These are phyloP conservation scores for Mytilinidion resinicola DNA, from an alignment of 495 filamentous ascomycete genomes.

Conservation along the genomic window DNA sequence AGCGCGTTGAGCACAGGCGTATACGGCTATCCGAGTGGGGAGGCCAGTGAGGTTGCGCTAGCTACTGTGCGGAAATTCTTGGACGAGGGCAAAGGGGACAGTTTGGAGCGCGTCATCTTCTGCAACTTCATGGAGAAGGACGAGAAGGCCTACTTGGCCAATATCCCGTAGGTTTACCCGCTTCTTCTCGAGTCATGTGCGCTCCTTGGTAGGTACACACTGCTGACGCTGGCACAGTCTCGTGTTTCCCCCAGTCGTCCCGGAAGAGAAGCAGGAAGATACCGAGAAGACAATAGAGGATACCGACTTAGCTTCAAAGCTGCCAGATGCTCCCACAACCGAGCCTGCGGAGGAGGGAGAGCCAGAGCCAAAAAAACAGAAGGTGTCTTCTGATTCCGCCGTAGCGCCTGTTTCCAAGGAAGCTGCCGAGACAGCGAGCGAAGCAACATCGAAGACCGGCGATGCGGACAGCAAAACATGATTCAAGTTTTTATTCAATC, in stretches of 20 bases:
- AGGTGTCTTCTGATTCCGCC: slow-evolving; percentile 3
- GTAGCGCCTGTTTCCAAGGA: too few species aligned
- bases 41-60: slow-evolving; percentile 64
- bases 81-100: slow-evolving; percentile 47
- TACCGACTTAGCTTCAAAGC: slow-evolving; percentile 16
- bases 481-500: too few species aligned
- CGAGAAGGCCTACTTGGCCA: slow-evolving; percentile 58
- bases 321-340: slow-evolving; percentile 31
- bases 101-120: slow-evolving; percentile 70
- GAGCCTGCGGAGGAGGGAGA: slow-evolving; percentile 27
- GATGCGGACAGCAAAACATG: too few species aligned
- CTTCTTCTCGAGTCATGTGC: neutral
- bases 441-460: too few species aligned
- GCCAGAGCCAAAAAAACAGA: slow-evolving; percentile 32
- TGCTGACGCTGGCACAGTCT: too few species aligned
- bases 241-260: slow-evolving; percentile 21
- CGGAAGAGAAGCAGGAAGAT: slow-evolving; percentile 1
- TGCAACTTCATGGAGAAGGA: slow-evolving; percentile 76
- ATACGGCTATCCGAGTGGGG: slow-evolving; percentile 75
- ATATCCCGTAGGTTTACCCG: slow-evolving; percentile 58
- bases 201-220: neutral
- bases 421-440: too few species aligned
- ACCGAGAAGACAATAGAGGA: slow-evolving; percentile 16
- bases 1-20: slow-evolving; percentile 77
- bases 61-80: slow-evolving; percentile 67